Evolutionary conservation across 1,284 basidiomycete species (phyloP), one percentile per base, ranked within the genome.

Genomic region (Trichosporon faecale): DNA sequence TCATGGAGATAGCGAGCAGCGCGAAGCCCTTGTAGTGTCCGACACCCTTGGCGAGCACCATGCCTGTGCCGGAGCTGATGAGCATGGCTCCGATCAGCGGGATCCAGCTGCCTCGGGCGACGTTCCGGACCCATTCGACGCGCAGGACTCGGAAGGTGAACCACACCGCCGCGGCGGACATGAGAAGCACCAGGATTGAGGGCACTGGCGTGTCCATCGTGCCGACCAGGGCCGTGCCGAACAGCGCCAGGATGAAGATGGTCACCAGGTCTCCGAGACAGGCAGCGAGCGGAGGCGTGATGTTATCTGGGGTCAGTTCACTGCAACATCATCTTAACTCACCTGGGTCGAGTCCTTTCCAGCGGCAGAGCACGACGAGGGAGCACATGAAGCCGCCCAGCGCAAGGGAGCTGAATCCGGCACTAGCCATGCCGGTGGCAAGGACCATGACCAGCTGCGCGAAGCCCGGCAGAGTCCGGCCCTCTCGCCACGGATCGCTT

Each of bases 231-330:
- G 88, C 70, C 1, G 89, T 77, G 9, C 83, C 83, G 8, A 91
- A 86, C 11, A 87, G 72, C 12, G 90, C 91, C 1, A 93, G 85
- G 64, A 96, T 88, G 70, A 91, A 88, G 61, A 98, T 88, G 0
- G 96, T 97, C 67, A 98, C 87, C 33, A 99, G 86, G 79, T 98
- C 96, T 9, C 96, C 95, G 0, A 98, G 87, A 74, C 93, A 95
- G 2, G 94, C 89, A 0, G 96, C 96, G 5, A 98, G 86, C 0
- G 96, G 94, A 0, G 95, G 93, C 2, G 95, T 93, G 74, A 98
- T 96, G 80, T 98, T 98, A 80, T 98, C 94, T 93, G 75, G 2
- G 61, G 55, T 69, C 49, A 73, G 65, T n/a, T 23, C 35, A 31
- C 3, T 6, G 23, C 25, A 11, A 64, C 31, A 33, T 12, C 37